A percentile compares a stretch with the other conserved stretches of the same genome.
Evolutionary conservation across 2,329 filamentous ascomycete genomes (phyloP).

Genomic region (Drechslera avenae): DNA sequence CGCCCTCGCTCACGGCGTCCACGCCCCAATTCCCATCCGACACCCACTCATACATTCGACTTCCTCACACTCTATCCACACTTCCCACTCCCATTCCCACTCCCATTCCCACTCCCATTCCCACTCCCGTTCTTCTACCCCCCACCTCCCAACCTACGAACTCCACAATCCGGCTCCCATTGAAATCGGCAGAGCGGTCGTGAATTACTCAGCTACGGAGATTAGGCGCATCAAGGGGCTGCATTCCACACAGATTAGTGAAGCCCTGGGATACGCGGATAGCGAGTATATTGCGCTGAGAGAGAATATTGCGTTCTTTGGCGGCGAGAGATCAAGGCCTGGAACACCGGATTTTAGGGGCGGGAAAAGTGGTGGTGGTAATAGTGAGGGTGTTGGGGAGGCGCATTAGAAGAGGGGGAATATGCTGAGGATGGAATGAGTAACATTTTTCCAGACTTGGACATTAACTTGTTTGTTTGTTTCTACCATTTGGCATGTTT

Average conservation of each 20-base stretch:
- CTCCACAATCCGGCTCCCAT: conserved; percentile 46
- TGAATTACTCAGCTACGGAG: conserved; percentile 90
- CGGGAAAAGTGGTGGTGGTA: not conserved
- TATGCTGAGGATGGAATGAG: too few species aligned
- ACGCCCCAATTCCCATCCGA: conserved; percentile 26
- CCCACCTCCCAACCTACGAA: conserved; percentile 34
- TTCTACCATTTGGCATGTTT: too few species aligned
- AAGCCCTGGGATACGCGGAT: conserved; percentile 85
- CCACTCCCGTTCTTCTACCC: conserved; percentile 17
- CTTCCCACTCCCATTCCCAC: conserved; percentile 10
- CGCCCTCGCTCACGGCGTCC: conserved; percentile 23
- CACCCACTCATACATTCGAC: conserved; percentile 16
- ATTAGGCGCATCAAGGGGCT: conserved; percentile 83
- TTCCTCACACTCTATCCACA: not conserved
- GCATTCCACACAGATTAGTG: conserved; percentile 79
- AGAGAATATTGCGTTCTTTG: conserved; percentile 82
- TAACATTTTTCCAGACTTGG: too few species aligned
- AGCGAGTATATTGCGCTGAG: conserved; percentile 91
- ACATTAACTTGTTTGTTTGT: too few species aligned
- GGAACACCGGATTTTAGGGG: conserved; percentile 40
- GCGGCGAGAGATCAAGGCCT: conserved; percentile 46
- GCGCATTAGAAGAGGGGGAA: conserved; percentile 7
- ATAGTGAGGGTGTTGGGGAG: too few species aligned
- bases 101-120: conserved; percentile 23
- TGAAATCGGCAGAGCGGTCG: conserved; percentile 86